Base-by-base conservation (phyloP, 169 alveolate genomes). In the Eimeria falciformis region DNA sequence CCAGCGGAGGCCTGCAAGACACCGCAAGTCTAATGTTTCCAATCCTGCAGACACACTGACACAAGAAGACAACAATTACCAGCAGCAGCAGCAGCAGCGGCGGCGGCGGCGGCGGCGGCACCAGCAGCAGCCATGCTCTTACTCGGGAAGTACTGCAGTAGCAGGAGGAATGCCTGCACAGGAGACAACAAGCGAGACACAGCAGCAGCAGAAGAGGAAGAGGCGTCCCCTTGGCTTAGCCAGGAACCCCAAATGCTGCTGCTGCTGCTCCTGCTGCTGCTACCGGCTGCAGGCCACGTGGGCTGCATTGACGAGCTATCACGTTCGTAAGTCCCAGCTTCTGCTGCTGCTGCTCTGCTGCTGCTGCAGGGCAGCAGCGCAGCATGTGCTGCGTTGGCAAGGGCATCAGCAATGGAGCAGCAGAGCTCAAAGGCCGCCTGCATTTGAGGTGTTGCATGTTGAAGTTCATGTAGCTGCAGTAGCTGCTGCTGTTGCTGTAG, bases 191-290 rank as follows among this genome's bases (percentile, higher is more conserved):
- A 62, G 29, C 11, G 37, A 3, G 73, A 14, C 33, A 62, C 25
- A 62, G 12, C 12, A 6, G 73, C 73, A 12, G 25, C 73, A 0
- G 0, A 14, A 7, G 62, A 11, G 73, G 73, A 62, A n/a, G 73
- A n/a, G 12, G 37, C 29, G 73, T 6, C 25, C 73, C n/a, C 29
- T 29, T 14, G 37, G 25, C 7, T 62, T 62, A 62, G n/a, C 73
- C 73, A 62, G 6, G 12, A 14, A 18, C 73, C 73, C 73, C 73
- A 62, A 12, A 29, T 12, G 29, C 73, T 62, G 11, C 56, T 56
- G 14, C 58, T 12, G 53, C 27, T 71, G 83, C 83, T 71, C 58
- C 83, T 43, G 83, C 58, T 71, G 82, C 82, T 23, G 55, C 55
- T 37, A n/a, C n/a, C 2, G 83, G 40, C 45, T 43, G 23, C n/a